Evolutionary conservation across 768 basidiomycete genomes (phyloP).

Genomic region (Serendipita vermifera): DNA sequence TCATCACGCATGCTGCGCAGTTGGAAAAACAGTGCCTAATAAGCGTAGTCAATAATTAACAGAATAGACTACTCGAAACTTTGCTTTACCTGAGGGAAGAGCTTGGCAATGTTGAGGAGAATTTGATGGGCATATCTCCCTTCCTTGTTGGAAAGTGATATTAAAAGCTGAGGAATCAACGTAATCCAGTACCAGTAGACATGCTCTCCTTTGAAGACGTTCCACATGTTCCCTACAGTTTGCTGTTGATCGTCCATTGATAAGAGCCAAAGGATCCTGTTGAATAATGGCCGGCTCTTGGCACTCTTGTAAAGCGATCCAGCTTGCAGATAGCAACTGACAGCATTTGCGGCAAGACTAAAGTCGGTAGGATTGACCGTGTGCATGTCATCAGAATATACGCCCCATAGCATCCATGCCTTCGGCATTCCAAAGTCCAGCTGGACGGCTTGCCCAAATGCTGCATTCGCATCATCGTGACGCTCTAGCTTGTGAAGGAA

Average conservation of each 20-base stretch:
- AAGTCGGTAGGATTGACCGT: slow-evolving; percentile 53
- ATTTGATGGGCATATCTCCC: slow-evolving; percentile 86
- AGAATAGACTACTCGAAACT: not conserved
- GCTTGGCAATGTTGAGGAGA: slow-evolving; percentile 76
- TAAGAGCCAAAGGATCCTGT: slow-evolving; percentile 90
- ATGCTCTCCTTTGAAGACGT: slow-evolving; percentile 31
- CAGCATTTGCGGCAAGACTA: slow-evolving; percentile 72
- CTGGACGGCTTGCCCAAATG: slow-evolving; percentile 92
- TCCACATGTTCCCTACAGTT: slow-evolving; percentile 11
- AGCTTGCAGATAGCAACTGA: slow-evolving; percentile 95
- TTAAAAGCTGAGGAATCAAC: slow-evolving; percentile 82
- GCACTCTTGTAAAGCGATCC: slow-evolving; percentile 88
- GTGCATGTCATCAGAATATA: slow-evolving; percentile 86
- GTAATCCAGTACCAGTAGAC: slow-evolving; percentile 99
- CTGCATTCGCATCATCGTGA: slow-evolving; percentile 77
- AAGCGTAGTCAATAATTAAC: not conserved
- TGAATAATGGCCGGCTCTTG: slow-evolving; percentile 82
- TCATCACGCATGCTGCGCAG: slow-evolving; percentile 76
- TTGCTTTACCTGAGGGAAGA: slow-evolving; percentile 75
- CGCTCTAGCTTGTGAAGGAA: slow-evolving; percentile 82
- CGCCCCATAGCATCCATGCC: slow-evolving; percentile 98
- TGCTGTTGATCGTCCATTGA: slow-evolving; percentile 65
- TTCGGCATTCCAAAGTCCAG: slow-evolving; percentile 91
- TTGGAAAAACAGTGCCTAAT: slow-evolving; percentile 87
- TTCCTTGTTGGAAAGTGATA: slow-evolving; percentile 82